Base-by-base conservation (phyloP, 2,329 filamentous ascomycete species). In the Trematosphaeria pertusa region DNA sequence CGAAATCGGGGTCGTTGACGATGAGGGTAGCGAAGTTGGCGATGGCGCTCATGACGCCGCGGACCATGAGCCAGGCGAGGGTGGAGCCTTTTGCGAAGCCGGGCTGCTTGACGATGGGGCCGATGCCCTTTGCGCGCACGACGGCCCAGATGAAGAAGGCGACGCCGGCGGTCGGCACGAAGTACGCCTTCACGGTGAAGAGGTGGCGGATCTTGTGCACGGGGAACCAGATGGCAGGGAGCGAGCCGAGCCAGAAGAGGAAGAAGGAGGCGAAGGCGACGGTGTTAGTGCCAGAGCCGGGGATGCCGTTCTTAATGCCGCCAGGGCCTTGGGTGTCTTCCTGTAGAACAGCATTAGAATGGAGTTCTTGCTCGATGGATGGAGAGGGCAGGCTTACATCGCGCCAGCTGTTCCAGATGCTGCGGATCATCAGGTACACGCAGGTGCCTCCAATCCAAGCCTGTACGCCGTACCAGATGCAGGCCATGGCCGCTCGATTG, bases 21-120 rank as follows among this genome's bases (percentile, higher is more conserved):
- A 96, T 94, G 24, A 96, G 80, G 0, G 91, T 91, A 1, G 91
- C 89, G 65, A 96, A 96, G 75, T 96, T 96, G 61, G 89, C 88
- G 55, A 97, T 91, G 3, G 89, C 87, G 18, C 82, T 87, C 91
- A 96, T 96, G 73, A 96, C 86, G 28, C 90, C 90, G 51, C 86
- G 87, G 49, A 97, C 82, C 47, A 96, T 85, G 18, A 85, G 83
- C 92, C 92, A 97, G 1, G 79, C 90, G 3, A 96, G 78, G 0
- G 80, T 79, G 50, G 82, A 87, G 20, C 91, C 91, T 4, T 83
- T 73, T 4, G 84, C 72, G 3, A 75, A 82, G 35, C 82, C 81
- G 0, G 81, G 76, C 65, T 93, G 87, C 46, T 85, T 79, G 18
- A 96, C 81, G 57, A 97, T 90, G 1, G 91, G 90, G 1, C 92